Percentiles rank a stretch among this genome's conserved stretches.
Conservation (phyloP, 306 rosid genomes). For the Oemleria cerasiformis region DNA sequence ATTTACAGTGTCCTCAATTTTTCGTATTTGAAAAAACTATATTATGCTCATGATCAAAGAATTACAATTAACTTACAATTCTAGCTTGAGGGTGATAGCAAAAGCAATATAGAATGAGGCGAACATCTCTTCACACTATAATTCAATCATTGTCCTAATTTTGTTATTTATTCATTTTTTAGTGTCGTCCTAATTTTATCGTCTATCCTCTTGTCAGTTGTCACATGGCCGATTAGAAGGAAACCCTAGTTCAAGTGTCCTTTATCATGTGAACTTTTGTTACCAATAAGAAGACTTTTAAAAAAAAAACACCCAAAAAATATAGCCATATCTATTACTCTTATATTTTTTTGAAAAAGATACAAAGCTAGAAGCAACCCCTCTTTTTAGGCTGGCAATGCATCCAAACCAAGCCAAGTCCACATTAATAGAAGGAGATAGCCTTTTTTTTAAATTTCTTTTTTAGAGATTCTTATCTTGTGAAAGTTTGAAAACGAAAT, state of each 20-base stretch:
- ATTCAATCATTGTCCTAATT: too few species aligned
- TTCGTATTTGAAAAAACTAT: too few species aligned
- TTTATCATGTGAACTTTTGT: background rate
- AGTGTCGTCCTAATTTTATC: too few species aligned
- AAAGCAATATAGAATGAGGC: too few species aligned
- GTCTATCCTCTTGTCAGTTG: too few species aligned
- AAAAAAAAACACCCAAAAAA: background rate
- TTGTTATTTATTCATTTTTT: too few species aligned
- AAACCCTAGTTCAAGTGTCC: background rate
- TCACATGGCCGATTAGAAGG: too few species aligned
- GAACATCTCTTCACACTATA: too few species aligned
- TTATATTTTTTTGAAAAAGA: background rate
- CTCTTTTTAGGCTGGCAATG: conserved; percentile 18
- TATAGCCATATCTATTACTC: background rate
- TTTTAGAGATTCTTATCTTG: conserved; percentile 40
- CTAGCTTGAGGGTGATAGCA: too few species aligned
- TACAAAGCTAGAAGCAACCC: background rate
- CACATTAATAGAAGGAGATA: background rate
- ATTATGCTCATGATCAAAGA: too few species aligned
- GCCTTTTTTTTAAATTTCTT: background rate
- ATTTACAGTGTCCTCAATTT: too few species aligned
- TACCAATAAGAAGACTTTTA: background rate
- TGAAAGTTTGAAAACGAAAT: conserved; percentile 30
- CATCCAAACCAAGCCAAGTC: conserved; percentile 16
- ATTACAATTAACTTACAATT: too few species aligned